Evolutionary conservation across 1,139 yeast species (phyloP), one percentile per base, ranked within the genome.

Genomic region (Debaryomycetaceae sp.): DNA sequence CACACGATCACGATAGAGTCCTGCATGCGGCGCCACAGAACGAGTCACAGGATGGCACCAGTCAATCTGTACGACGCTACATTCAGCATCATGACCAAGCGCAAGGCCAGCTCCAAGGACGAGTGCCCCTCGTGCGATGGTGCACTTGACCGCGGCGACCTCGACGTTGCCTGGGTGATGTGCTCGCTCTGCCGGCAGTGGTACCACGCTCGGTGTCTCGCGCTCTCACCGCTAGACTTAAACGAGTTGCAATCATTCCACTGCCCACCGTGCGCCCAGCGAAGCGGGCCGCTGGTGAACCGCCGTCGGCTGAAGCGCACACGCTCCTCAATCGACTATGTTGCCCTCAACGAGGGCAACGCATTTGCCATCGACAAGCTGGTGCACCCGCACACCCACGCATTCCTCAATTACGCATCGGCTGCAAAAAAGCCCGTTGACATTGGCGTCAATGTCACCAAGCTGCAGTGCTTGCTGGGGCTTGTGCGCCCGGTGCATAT

Each of bases 291-390:
- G 0, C 71, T 83, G 4, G 53, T 69, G 6, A 51, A 58, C 28
- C 70, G 68, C 34, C 60, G 93, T 20, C 67, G 67, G 14, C 82
- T 83, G 40, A 67, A 72, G 18, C 62, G 94, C 23, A 56, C 70
- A 10, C 60, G 63, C 27, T 56, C 65, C 7, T 63, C 65, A 30
- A 71, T 86, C 26, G 95, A 88, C 51, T 88, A 88, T 49, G 78
- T 76, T 7, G 94, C 95, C 0, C 58, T 88, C 43, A 75, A 88
- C 48, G 82, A 78, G 31, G 95, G 95, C 2, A 83, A 79, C 23
- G 61, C 70, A 5, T 67, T 61, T 46, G 71, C 78, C n/a, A 68
- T 78, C 18, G 72, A 74, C 36, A 66, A 75, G 39, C 60, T 75
- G 30, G 56, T 62, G 25, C 89, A 82, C 49, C 84, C 85, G 4